Percentiles rank a stretch among this genome's conserved stretches.
Evolutionary conservation across 169 alveolate genomes (phyloP).

Genomic region (Neospora caninum): DNA sequence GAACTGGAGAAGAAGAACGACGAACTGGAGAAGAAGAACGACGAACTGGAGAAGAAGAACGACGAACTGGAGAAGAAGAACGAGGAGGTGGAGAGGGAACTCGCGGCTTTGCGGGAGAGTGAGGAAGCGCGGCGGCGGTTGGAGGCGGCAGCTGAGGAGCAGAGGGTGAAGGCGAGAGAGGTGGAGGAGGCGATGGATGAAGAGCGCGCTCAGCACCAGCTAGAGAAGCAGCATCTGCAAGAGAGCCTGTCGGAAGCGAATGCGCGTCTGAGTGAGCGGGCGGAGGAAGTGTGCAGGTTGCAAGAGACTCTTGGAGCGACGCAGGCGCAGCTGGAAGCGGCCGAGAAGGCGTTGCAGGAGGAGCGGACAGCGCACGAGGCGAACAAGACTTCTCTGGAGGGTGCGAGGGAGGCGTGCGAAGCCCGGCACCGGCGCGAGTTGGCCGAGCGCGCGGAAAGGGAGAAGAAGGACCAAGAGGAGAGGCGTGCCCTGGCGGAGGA

Average conservation of each 20-base stretch:
- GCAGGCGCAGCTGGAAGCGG: neutral
- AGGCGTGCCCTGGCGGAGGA: neutral
- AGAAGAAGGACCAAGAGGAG: neutral
- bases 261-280: neutral
- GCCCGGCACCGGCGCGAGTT: neutral
- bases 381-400: neutral
- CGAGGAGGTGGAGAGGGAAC: neutral
- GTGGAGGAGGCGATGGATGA: neutral
- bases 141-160: neutral
- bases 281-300: neutral
- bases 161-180: neutral
- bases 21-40: neutral
- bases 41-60: neutral
- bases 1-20: neutral
- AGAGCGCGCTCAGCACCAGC: neutral
- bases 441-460: neutral
- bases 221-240: conserved; percentile 1
- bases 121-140: neutral
- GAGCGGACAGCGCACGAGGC: neutral
- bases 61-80: neutral
- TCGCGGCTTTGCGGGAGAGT: neutral
- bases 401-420: neutral
- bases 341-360: neutral
- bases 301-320: neutral
- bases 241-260: neutral